Conservation (phyloP, 768 basidiomycete genomes). For the Mrakia frigida region DNA sequence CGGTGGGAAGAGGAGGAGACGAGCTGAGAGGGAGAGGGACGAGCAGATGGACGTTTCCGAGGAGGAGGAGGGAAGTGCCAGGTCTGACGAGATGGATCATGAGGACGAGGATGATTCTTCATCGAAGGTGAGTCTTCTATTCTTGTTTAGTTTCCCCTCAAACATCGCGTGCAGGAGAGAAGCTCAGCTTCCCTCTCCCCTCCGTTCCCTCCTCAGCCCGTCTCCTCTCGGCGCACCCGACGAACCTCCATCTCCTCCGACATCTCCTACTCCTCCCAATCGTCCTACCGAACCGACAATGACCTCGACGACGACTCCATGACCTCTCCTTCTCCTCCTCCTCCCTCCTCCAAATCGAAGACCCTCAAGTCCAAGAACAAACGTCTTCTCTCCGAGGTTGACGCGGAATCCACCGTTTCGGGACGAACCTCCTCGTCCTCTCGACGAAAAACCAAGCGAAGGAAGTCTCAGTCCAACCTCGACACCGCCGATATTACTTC, state of each 20-base stretch:
- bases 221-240: neutral
- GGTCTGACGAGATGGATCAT: neutral
- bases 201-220: neutral
- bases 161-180: neutral
- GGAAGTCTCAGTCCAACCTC: neutral
- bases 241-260: neutral
- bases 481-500: neutral
- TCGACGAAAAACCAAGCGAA: constrained; percentile 10
- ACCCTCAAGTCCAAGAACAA: neutral
- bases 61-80: neutral
- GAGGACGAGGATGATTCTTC: constrained; percentile 12
- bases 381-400: constrained; percentile 28
- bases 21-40: neutral
- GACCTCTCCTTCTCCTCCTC: constrained; percentile 10
- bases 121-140: neutral
- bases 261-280: neutral
- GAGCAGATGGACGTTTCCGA: constrained; percentile 4
- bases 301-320: neutral
- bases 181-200: neutral
- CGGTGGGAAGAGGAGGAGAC: constrained; percentile 9
- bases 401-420: neutral
- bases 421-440: neutral
- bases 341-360: neutral
- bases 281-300: neutral
- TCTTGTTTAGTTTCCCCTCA: neutral